phyloP scores from a whole-genome alignment of 176 grass and related monocot genomes.

The Typha latifolia region DNA sequence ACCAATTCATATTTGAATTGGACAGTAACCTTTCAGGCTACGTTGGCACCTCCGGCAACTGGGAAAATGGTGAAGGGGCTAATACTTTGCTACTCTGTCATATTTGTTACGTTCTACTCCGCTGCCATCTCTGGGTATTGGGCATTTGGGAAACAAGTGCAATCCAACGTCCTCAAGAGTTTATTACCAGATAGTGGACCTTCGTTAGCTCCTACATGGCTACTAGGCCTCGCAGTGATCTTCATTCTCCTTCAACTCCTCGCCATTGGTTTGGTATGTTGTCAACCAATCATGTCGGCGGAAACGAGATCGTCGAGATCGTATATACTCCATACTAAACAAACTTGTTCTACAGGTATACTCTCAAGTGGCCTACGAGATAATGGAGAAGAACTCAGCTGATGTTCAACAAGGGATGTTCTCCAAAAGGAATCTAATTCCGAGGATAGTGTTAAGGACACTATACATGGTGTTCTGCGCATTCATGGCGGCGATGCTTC shows the following conservation, averaged over 20 bases:
- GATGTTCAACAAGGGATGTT: conserved; percentile 39
- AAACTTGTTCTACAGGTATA: conserved; percentile 37
- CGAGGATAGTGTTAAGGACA: conserved; percentile 54
- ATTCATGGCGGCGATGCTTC: conserved; percentile 67
- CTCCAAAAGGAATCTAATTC: conserved; percentile 57
- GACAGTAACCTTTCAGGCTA: conserved; percentile 47
- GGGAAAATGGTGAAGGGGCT: conserved; percentile 98
- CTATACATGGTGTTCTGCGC: conserved; percentile 59
- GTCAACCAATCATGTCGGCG: background rate
- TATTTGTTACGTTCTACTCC: conserved; percentile 62
- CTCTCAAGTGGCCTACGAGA: conserved; percentile 76
- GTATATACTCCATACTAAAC: background rate
- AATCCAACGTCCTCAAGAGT: conserved; percentile 78
- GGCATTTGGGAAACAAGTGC: conserved; percentile 73
- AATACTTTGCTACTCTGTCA: conserved; percentile 58
- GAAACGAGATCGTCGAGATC: background rate
- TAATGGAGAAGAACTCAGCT: conserved; percentile 75
- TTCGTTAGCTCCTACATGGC: conserved; percentile 66
- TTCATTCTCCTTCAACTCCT: conserved; percentile 87
- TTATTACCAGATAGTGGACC: conserved; percentile 69
- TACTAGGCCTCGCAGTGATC: conserved; percentile 59
- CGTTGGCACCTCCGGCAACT: conserved; percentile 76
- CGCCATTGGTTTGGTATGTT: conserved; percentile 67
- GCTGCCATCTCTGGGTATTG: conserved; percentile 63
- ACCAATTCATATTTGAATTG: background rate